phyloP scores from a whole-genome alignment of 2,329 filamentous ascomycete species.

The Aspergillus sp. region DNA sequence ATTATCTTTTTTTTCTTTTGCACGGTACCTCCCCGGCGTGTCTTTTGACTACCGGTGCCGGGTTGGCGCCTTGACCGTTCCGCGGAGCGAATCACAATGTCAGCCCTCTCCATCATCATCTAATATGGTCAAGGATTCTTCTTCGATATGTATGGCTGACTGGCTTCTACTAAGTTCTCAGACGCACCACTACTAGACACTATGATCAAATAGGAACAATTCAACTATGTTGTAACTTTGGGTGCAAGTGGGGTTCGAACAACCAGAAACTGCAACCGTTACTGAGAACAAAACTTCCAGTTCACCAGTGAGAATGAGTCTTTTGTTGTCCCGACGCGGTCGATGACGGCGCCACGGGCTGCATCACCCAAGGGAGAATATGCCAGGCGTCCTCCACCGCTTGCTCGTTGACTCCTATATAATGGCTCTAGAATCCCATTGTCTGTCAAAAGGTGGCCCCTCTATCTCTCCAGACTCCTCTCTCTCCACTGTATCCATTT shows the following conservation, averaged over 20 bases:
- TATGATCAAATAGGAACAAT: neutral
- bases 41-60: conserved; percentile 4
- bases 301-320: conserved; percentile 7
- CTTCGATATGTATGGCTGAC: conserved; percentile 2
- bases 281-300: neutral
- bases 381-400: conserved; percentile 7
- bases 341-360: conserved; percentile 23
- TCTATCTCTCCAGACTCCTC: neutral
- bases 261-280: neutral
- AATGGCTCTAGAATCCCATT: conserved; percentile 9
- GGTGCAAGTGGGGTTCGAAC: conserved; percentile 10
- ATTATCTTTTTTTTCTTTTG: too few species aligned
- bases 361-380: conserved; percentile 9
- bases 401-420: conserved; percentile 15
- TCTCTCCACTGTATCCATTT: neutral
- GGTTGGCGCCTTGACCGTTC: conserved; percentile 13
- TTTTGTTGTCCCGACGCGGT: conserved; percentile 17
- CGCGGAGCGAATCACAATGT: conserved; percentile 15
- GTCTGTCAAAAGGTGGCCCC: neutral
- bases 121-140: neutral
- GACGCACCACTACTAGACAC: neutral
- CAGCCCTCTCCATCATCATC: conserved; percentile 1
- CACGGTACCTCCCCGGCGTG: neutral
- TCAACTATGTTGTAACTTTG: conserved; percentile 4
- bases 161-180: neutral